A percentile compares a stretch with the other conserved stretches of the same genome.
Evolutionary conservation across 805 yeast genomes (phyloP).

Genomic region (Wickerhamiella qilinensis): DNA sequence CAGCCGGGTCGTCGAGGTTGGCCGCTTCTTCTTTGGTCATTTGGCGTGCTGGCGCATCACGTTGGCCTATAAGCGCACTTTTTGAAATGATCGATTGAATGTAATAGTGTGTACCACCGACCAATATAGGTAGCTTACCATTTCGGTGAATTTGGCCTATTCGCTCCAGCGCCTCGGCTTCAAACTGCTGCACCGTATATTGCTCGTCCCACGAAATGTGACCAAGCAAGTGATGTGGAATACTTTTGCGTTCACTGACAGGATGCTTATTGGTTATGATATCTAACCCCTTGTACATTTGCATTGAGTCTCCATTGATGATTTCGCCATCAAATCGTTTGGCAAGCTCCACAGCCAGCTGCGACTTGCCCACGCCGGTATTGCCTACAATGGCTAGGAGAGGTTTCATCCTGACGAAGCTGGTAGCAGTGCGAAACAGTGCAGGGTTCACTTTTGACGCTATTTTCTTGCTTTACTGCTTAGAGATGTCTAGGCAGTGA

Average conservation of each 20-base stretch:
- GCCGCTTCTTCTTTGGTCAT: slow-evolving; percentile 22
- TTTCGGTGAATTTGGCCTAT: slow-evolving; percentile 49
- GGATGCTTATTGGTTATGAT: slow-evolving; percentile 91
- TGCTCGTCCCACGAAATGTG: slow-evolving; percentile 70
- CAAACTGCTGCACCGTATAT: slow-evolving; percentile 66
- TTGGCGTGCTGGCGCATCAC: slow-evolving; percentile 5
- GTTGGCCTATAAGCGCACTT: slow-evolving; percentile 39
- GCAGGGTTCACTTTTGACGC: too few species aligned
- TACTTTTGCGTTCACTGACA: slow-evolving; percentile 48
- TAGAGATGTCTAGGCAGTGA: too few species aligned
- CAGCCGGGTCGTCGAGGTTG: slow-evolving; percentile 30
- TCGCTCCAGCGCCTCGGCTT: slow-evolving; percentile 40
- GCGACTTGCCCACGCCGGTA: slow-evolving; percentile 94
- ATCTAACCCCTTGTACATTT: slow-evolving; percentile 60
- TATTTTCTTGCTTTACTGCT: too few species aligned
- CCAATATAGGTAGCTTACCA: slow-evolving; percentile 69
- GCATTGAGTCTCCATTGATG: slow-evolving; percentile 96
- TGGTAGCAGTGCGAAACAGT: too few species aligned
- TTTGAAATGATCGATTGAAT: slow-evolving; percentile 59
- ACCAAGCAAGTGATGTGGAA: slow-evolving; percentile 78
- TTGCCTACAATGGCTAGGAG: slow-evolving; percentile 71
- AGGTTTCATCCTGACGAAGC: too few species aligned
- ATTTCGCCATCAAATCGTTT: slow-evolving; percentile 66
- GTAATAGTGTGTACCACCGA: slow-evolving; percentile 95
- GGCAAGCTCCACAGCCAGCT: slow-evolving; percentile 67